A percentile compares a stretch with the other conserved stretches of the same genome.
These are phyloP conservation scores for Tanacetum coccineum DNA, from an alignment of 129 eudicot genomes.

Conservation along the genomic window DNA sequence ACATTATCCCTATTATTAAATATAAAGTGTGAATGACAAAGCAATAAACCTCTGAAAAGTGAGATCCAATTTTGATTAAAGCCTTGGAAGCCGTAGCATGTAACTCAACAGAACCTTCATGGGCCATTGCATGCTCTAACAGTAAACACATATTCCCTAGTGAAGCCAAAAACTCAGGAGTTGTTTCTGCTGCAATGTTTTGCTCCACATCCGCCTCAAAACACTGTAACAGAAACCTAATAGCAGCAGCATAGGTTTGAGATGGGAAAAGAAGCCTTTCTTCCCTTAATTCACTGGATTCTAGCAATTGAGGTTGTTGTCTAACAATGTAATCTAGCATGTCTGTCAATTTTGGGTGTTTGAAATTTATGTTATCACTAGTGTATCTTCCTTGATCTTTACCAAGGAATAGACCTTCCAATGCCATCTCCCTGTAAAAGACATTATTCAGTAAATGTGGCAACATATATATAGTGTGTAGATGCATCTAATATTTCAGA, in stretches of 20 bases:
- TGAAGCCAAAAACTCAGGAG: constrained; percentile 38
- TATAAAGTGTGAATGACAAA: neutral
- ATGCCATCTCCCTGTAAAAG: constrained; percentile 76
- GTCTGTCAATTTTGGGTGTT: too few relatives aligned
- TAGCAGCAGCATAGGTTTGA: constrained; percentile 69
- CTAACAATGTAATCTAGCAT: too few relatives aligned
- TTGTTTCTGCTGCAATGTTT: constrained; percentile 30
- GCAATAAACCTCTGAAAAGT: constrained; percentile 67
- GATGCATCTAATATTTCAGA: neutral
- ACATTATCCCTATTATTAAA: too few relatives aligned
- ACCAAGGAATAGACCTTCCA: constrained; percentile 84
- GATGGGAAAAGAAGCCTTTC: constrained; percentile 68
- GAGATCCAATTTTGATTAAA: constrained; percentile 64
- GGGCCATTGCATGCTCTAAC: constrained; percentile 88
- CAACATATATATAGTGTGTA: constrained; percentile 16
- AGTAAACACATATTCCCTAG: constrained; percentile 67
- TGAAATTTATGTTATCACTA: constrained; percentile 30
- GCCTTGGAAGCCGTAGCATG: constrained; percentile 86
- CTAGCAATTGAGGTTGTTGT: constrained; percentile 59
- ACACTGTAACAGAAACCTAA: constrained; percentile 73
- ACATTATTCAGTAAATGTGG: constrained; percentile 13
- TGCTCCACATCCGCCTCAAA: constrained; percentile 65
- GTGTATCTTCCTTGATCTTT: constrained; percentile 54
- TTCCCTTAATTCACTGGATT: constrained; percentile 52
- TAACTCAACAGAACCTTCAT: constrained; percentile 85